Base-by-base conservation (phyloP, 192 early-diverging fungal genomes). In the Backusella morwellensis region DNA sequence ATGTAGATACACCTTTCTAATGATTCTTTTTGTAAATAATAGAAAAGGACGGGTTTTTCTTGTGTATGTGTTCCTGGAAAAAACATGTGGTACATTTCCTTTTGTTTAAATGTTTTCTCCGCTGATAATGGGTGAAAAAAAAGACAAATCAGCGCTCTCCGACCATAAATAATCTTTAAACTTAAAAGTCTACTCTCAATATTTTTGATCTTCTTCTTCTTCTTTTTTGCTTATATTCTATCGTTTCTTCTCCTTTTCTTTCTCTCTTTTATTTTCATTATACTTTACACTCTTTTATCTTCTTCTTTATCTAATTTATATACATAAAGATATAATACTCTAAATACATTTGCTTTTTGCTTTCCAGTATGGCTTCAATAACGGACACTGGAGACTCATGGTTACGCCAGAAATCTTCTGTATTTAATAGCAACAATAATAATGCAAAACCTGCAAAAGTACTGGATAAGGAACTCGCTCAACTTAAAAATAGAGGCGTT, bases 61-160 rank as follows among this genome's bases (percentile, higher is more conserved):
- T 63, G 56, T 63, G 56, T 63, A 63, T 63, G 70, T 72, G 70
- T 72, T 72, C 70, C 70, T 72, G 44, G 42, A 44, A 72, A 59
- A 72, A 44, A 50, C 70, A 72, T 72, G 70, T 72, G 70, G 17
- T 72, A 50, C 41, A 26, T 72, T 72, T 50, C 70, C 70, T 72
- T 72, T 72, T 72, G 42, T 23, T 70, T 40, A 32, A 44, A 68
- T 68, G 17, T 68, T 68, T 68, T 35, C 35, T 35, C 67, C 67
- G 35, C 67, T 68, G 29, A 68, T 68, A 68, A 68, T 34, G 29
- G 17, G 11, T 19, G 26, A 66, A 32, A n/a, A 32, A 35, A 19
- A 36, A 35, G 67, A 72, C 26, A 36, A 36, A 35, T 26, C 40
- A 40, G 35, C 36, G n/a, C 36, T 38, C 21, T 41, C 67, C 56